A percentile compares a stretch with the other conserved stretches of the same genome.
Evolutionary conservation across 139 green algal genomes (phyloP).

Genomic region (Edaphochlamys debaryana): DNA sequence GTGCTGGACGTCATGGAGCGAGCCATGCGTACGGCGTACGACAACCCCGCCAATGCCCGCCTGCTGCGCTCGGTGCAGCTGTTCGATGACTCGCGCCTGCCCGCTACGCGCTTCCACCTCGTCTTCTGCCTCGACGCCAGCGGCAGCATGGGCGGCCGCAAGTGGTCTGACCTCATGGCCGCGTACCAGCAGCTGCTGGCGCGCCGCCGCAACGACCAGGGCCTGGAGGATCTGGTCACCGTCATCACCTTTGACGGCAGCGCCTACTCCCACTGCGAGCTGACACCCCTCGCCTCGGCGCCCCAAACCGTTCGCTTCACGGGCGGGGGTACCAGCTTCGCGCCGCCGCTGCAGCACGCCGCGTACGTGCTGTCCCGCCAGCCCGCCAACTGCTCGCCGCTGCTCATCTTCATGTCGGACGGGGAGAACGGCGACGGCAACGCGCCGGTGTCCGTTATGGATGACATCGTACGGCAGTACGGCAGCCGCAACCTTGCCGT

Average conservation of each 20-base stretch:
- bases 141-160: slow-evolving; percentile 44
- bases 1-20: slow-evolving; percentile 5
- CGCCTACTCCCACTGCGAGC: neutral
- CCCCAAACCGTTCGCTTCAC: neutral
- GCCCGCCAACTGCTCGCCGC: slow-evolving; percentile 41
- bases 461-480: neutral
- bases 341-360: slow-evolving; percentile 12
- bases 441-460: neutral
- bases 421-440: slow-evolving; percentile 21
- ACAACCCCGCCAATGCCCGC: slow-evolving; percentile 19
- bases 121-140: slow-evolving; percentile 59
- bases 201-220: slow-evolving; percentile 42
- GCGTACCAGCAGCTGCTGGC: slow-evolving; percentile 47
- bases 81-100: slow-evolving; percentile 44
- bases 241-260: slow-evolving; percentile 43
- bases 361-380: neutral
- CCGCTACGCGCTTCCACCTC: slow-evolving; percentile 52
- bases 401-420: slow-evolving; percentile 62
- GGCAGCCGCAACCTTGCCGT: slow-evolving; percentile 43
- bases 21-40: slow-evolving; percentile 36
- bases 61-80: slow-evolving; percentile 26
- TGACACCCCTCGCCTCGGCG: neutral
- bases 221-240: slow-evolving; percentile 40
- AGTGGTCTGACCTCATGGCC: slow-evolving; percentile 41
- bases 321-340: slow-evolving; percentile 43